Percentiles rank a stretch among this genome's conserved stretches.
Evolutionary conservation across 75 land plant genomes (phyloP).

Genomic region (Selaginella tamariscina): DNA sequence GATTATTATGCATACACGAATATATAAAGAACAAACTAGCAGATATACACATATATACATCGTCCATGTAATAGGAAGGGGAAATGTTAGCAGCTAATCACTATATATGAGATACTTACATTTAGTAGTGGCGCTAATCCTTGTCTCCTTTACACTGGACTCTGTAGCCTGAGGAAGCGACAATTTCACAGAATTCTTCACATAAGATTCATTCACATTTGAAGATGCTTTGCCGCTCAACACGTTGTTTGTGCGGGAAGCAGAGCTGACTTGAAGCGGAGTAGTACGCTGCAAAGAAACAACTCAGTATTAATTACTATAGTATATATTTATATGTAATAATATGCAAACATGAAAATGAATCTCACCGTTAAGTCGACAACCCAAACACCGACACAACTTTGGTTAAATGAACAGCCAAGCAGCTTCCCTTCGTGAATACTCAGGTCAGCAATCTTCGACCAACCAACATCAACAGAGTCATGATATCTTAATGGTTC

Average conservation of each 20-base stretch:
- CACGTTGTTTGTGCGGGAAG: not conserved
- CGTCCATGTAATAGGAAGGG: too few relatives aligned
- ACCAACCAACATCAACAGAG: conserved; percentile 86
- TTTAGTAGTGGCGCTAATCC: not conserved
- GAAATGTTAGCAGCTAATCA: not conserved
- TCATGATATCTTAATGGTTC: conserved; percentile 86
- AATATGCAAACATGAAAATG: not conserved
- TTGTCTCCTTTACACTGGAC: not conserved
- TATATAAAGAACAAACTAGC: too few relatives aligned
- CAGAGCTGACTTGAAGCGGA: not conserved
- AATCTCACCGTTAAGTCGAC: conserved; percentile 61
- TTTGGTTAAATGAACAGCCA: conserved; percentile 80
- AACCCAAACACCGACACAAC: conserved; percentile 90
- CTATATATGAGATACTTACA: not conserved
- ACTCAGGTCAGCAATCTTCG: conserved; percentile 64
- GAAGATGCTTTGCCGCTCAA: not conserved
- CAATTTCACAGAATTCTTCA: not conserved
- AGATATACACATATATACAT: too few relatives aligned
- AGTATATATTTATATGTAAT: not conserved
- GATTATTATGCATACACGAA: too few relatives aligned
- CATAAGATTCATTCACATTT: not conserved
- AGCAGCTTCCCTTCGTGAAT: conserved; percentile 89
- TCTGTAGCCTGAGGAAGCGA: not conserved
- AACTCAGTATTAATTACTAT: too few relatives aligned
- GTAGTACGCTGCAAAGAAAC: not conserved